A percentile compares a stretch with the other conserved stretches of the same genome.
phyloP scores from a whole-genome alignment of 495 filamentous ascomycete genomes.

The Neurospora tetrasperma region DNA sequence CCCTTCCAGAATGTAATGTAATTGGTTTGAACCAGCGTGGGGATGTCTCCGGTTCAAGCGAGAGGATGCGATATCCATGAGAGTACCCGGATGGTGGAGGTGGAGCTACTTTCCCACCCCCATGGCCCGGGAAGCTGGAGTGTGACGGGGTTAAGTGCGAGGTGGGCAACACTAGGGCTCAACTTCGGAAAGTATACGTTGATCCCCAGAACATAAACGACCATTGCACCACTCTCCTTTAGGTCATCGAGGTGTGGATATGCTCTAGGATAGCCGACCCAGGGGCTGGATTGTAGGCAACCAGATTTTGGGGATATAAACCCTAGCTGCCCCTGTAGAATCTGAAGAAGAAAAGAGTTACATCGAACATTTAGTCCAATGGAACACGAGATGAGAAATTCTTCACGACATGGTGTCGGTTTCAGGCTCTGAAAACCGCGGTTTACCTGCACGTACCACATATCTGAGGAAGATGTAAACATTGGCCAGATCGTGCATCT shows the following conservation, averaged over 20 bases:
- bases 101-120: background rate
- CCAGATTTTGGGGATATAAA: background rate
- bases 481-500: background rate
- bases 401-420: background rate
- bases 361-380: background rate
- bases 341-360: background rate
- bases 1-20: background rate
- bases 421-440: background rate
- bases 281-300: background rate
- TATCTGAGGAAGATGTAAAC: background rate
- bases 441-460: background rate
- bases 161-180: background rate
- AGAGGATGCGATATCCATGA: background rate
- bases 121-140: background rate
- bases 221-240: background rate
- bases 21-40: background rate
- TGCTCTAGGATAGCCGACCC: background rate
- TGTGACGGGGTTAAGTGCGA: background rate
- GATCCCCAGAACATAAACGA: background rate
- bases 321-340: background rate
- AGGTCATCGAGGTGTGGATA: background rate
- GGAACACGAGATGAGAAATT: background rate
- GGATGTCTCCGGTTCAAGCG: background rate
- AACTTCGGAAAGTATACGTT: background rate
- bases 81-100: background rate